Conservation (phyloP, 1,284 basidiomycete genomes). For the Somion occarium region DNA sequence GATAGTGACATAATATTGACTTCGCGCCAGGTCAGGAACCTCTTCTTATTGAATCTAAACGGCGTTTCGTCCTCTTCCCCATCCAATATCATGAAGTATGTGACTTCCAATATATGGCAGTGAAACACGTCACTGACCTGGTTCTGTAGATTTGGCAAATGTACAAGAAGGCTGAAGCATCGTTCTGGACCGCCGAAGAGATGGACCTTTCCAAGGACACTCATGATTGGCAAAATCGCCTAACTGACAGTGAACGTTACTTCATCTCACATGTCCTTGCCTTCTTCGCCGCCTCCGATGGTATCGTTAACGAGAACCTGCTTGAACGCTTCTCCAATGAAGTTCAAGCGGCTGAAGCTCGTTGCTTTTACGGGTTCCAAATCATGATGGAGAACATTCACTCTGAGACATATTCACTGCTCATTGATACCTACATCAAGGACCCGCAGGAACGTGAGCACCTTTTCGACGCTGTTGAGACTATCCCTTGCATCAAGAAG, state of each 20-base stretch:
- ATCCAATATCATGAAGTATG: slow-evolving; percentile 90
- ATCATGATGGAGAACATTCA: slow-evolving; percentile 99
- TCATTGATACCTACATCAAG: slow-evolving; percentile 98
- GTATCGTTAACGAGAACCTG: slow-evolving; percentile 97
- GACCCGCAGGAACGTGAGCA: slow-evolving; percentile 80
- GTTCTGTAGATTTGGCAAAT: slow-evolving; percentile 84
- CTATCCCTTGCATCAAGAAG: slow-evolving; percentile 86
- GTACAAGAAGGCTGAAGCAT: slow-evolving; percentile 92
- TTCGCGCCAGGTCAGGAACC: slow-evolving; percentile 65
- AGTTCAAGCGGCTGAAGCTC: slow-evolving; percentile 92
- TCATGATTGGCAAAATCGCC: slow-evolving; percentile 89
- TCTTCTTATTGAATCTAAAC: slow-evolving; percentile 73
- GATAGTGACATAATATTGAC: neutral
- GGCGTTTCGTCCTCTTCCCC: slow-evolving; percentile 89
- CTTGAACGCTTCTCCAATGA: slow-evolving; percentile 94
- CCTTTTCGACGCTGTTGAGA: slow-evolving; percentile 94
- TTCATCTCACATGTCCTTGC: slow-evolving; percentile 97
- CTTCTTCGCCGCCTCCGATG: slow-evolving; percentile 96
- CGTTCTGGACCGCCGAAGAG: slow-evolving; percentile 98
- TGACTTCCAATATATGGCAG: neutral
- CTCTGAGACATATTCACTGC: slow-evolving; percentile 96
- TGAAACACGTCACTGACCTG: slow-evolving; percentile 1
- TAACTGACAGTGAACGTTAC: slow-evolving; percentile 92
- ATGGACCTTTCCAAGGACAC: slow-evolving; percentile 95
- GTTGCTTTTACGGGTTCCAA: slow-evolving; percentile 99